Evolutionary conservation across 2,329 filamentous ascomycete species (phyloP), one percentile per base, ranked within the genome.

Genomic region (Sclerotinia sclerotiorum): DNA sequence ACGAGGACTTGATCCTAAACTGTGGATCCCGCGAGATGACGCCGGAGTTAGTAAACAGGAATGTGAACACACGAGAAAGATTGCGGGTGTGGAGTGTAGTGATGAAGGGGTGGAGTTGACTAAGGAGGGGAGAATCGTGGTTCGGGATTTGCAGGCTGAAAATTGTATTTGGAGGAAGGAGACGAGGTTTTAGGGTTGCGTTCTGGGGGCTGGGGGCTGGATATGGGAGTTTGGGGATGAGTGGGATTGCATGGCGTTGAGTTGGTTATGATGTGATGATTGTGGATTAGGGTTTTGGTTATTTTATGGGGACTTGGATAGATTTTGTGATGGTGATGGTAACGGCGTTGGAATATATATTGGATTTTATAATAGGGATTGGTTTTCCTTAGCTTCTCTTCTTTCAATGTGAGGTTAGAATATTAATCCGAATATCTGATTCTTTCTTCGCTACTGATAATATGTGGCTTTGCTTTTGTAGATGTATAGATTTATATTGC

Each of bases 11-110:
- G 65, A 68, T 70, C 85, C 79, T 70, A 88, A 82, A 85, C 84
- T 84, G 70, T 89, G 82, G 87, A 85, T 84, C 65, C 87, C 87
- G n/a, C 81, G 81, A 65, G 87, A 89, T 74, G 77, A 79, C 11
- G 80, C 84, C 56, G 87, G 87, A 13, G 80, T 89, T 46, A 84
- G 82, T 71, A 77, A 75, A 68, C 85, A 88, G 75, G 87, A 88
- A 74, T 80, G 87, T 69, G 78, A 78, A 54, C 86, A 88, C 73
- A 84, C 66, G 56, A 42, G 66, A 46, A 79, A 81, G 69, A 82
- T 87, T 48, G 84, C 87, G 49, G 81, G 83, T 5, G 84, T 87
- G 48, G 81, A 83, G 6, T 87, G 87, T 74, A 87, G 83, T 0
- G 87, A 89, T 70, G 84, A 87, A 68, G 85, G 84, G 35, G 85